Evolutionary conservation across 2,329 filamentous ascomycete species (phyloP).

Genomic region (Monilinia fructicola): DNA sequence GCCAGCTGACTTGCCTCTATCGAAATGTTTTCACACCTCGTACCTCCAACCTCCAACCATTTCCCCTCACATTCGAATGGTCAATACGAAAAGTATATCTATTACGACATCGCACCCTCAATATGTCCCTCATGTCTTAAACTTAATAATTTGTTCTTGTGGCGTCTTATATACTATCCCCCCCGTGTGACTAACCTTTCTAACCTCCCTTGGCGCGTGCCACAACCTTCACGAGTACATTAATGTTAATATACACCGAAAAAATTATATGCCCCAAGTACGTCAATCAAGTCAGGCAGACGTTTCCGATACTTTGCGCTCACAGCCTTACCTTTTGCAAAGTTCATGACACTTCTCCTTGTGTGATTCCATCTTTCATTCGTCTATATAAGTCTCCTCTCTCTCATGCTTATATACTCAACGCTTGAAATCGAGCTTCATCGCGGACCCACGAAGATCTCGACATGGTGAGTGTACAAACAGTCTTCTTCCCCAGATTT

Average conservation of each 20-base stretch:
- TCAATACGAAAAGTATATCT: background rate
- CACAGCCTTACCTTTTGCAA: background rate
- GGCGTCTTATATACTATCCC: constrained; percentile 24
- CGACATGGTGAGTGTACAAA: constrained; percentile 21
- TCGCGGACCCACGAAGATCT: constrained; percentile 14
- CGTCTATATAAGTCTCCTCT: constrained; percentile 20
- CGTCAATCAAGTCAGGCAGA: constrained; percentile 19
- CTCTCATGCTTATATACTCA: constrained; percentile 19
- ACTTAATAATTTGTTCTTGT: constrained; percentile 19
- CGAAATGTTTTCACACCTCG: constrained; percentile 14
- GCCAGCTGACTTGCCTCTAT: constrained; percentile 5
- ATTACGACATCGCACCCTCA: constrained; percentile 9
- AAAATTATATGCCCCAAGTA: constrained; percentile 7
- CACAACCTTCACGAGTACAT: constrained; percentile 26
- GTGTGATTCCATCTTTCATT: constrained; percentile 14
- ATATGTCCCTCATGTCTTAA: constrained; percentile 19
- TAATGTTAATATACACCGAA: constrained; percentile 16
- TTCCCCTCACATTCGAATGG: background rate
- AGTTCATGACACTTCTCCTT: constrained; percentile 15
- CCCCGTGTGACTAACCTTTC: constrained; percentile 36
- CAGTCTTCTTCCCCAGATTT: background rate
- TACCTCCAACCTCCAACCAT: background rate
- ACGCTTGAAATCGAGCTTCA: constrained; percentile 14
- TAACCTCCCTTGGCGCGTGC: constrained; percentile 33
- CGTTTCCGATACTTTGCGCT: constrained; percentile 15